Percentiles rank a stretch among this genome's conserved stretches.
These are phyloP conservation scores for Ophiobolus disseminans DNA, from an alignment of 2,329 filamentous ascomycete genomes.

Conservation along the genomic window DNA sequence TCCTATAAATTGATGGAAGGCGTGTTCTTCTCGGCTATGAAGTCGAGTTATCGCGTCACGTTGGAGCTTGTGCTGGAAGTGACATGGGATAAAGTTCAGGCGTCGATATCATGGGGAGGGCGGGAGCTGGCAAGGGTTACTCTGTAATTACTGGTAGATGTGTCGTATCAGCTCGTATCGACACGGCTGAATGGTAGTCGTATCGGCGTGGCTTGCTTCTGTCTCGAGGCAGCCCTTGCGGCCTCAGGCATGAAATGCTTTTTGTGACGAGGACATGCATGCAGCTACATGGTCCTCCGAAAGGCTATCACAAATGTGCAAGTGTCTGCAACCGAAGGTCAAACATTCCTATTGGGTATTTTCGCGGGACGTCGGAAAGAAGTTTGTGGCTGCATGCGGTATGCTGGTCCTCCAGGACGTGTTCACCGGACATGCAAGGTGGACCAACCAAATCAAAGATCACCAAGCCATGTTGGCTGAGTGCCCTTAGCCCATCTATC, in stretches of 20 bases:
- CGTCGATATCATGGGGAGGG: not conserved
- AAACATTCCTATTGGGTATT: not conserved
- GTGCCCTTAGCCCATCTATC: not conserved
- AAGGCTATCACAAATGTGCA: no score
- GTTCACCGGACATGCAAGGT: not conserved
- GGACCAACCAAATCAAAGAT: not conserved
- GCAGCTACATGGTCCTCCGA: no score
- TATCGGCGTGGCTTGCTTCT: no score
- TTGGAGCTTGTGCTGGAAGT: slow-evolving; percentile 8
- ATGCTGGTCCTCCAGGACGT: not conserved
- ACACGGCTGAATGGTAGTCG: no score
- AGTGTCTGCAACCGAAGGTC: no score
- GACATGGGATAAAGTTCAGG: not conserved
- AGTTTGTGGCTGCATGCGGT: not conserved
- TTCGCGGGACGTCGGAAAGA: not conserved
- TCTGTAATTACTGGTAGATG: no score
- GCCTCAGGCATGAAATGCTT: no score
- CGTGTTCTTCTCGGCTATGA: not conserved
- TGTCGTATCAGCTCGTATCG: no score
- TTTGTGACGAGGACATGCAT: no score
- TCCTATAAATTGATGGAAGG: slow-evolving; percentile 4
- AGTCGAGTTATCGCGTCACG: slow-evolving; percentile 5
- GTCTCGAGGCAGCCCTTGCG: no score
- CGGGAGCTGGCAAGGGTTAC: not conserved
- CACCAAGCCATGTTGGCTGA: not conserved